These are phyloP conservation scores for Barnettozyma vustinii DNA, from an alignment of 805 yeast species.

Conservation along the genomic window DNA sequence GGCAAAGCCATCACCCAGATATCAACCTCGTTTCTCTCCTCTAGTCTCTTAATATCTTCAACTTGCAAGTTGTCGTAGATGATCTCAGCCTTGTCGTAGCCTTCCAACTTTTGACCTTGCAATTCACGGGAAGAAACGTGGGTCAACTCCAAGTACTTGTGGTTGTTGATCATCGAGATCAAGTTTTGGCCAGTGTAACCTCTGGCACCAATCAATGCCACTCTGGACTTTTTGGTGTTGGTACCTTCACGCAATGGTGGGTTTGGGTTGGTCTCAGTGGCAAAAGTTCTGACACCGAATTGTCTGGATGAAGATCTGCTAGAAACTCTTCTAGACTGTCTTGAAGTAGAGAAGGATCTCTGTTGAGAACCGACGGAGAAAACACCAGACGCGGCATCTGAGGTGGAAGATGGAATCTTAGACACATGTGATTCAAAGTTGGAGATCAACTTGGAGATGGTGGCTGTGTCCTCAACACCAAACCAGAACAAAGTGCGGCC, in stretches of 20 bases:
- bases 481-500: slow-evolving; percentile 95
- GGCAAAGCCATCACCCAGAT: slow-evolving; percentile 99
- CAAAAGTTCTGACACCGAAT: slow-evolving; percentile 26
- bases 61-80: slow-evolving; percentile 80
- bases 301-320: slow-evolving; percentile 22
- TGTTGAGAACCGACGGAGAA: slow-evolving; percentile 34
- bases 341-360: slow-evolving; percentile 38
- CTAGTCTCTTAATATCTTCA: slow-evolving; percentile 79
- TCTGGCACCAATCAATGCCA: slow-evolving; percentile 97
- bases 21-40: slow-evolving; percentile 73
- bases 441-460: slow-evolving; percentile 58
- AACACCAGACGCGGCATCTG: slow-evolving; percentile 34
- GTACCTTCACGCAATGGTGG: slow-evolving; percentile 66
- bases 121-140: slow-evolving; percentile 97
- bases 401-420: slow-evolving; percentile 32
- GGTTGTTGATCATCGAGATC: slow-evolving; percentile 78
- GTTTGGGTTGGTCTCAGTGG: slow-evolving; percentile 51
- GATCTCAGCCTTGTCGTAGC: slow-evolving; percentile 78
- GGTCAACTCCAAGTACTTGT: slow-evolving; percentile 80
- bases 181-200: slow-evolving; percentile 96
- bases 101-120: slow-evolving; percentile 78
- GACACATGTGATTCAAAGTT: slow-evolving; percentile 37
- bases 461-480: slow-evolving; percentile 63
- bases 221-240: slow-evolving; percentile 58
- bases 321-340: slow-evolving; percentile 23